Conservation (phyloP, 208 protist genomes). For the Kentomonas sorsogonicus region DNA sequence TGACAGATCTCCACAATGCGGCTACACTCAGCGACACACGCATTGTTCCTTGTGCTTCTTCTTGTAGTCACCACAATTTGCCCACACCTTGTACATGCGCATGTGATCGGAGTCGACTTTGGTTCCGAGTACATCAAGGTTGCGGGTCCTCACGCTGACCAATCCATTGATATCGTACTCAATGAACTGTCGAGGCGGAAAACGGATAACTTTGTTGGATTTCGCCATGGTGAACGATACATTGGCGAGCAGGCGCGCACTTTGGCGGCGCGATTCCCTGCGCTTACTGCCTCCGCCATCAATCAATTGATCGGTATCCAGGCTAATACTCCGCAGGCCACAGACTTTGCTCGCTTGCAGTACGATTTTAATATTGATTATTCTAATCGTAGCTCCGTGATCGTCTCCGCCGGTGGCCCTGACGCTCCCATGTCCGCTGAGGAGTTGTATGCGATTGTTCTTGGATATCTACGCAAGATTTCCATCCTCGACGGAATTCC, state of each 20-base stretch:
- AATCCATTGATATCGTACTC: conserved; percentile 88
- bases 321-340: conserved; percentile 18
- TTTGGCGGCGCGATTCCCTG: conserved; percentile 85
- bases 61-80: background rate
- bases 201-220: conserved; percentile 87
- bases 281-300: conserved; percentile 51
- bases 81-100: conserved; percentile 13
- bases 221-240: conserved; percentile 84
- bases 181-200: conserved; percentile 94
- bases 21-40: too few species aligned
- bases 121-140: conserved; percentile 85
- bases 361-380: conserved; percentile 50
- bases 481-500: conserved; percentile 42
- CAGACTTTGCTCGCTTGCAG: conserved; percentile 32
- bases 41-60: background rate
- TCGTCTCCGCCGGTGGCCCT: conserved; percentile 41
- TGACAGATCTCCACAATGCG: too few species aligned
- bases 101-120: conserved; percentile 85
- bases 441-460: conserved; percentile 85
- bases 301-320: conserved; percentile 63
- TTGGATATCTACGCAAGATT: conserved; percentile 59
- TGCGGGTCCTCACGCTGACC: conserved; percentile 55
- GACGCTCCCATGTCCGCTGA: conserved; percentile 68
- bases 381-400: conserved; percentile 32
- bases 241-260: conserved; percentile 84